Base-by-base conservation (phyloP, 2,329 filamentous ascomycete genomes). In the Penicillium sp. region DNA sequence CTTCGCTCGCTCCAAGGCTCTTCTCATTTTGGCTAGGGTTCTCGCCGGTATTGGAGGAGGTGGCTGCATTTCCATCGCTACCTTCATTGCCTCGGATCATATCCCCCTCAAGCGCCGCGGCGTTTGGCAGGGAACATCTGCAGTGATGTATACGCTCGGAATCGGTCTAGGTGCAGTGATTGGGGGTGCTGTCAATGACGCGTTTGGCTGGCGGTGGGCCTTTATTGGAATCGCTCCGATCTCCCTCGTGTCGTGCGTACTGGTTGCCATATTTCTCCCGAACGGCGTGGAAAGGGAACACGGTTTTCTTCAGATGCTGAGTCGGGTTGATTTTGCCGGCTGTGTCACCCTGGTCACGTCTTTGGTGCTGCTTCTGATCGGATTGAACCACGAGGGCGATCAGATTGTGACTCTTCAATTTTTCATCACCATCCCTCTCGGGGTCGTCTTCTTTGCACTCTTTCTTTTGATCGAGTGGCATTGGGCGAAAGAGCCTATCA, bases 11-110 rank as follows among this genome's bases (percentile, higher is more conserved):
- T 54, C 51, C 7, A 46, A 50, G 31, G 1, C 43, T 11, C 22
- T 46, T 7, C 36, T 57, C 0, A 53, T 59, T 20, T 18, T 31
- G 4, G 56, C 49, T 8, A 49, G 56, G 1, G 47, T 59, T 3
- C 8, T 56, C 3, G 46, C 54, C 1, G 56, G 56, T 4, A 53
- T 59, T 5, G 56, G 56, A 25, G 56, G 51, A 1, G 56, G 56
- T 2, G 56, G 53, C 7, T 56, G 48, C 31, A 58, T 56, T n/a
- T 53, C 53, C 9, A 56, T 56, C 25, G 40, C 56, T 16, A 56
- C 51, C 1, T 56, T 58, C 22, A 54, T 58, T 35, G 48, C 46
- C 13, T 58, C 56, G 14, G 56, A 58, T 44, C 42, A 56, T 41
- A 51, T 56, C 11, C 54, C 54, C 3, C 54, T 54, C 4, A 31